Evolutionary conservation across 2,329 filamentous ascomycete species (phyloP), one percentile per base, ranked within the genome.

Genomic region (Aulographum hederae): DNA sequence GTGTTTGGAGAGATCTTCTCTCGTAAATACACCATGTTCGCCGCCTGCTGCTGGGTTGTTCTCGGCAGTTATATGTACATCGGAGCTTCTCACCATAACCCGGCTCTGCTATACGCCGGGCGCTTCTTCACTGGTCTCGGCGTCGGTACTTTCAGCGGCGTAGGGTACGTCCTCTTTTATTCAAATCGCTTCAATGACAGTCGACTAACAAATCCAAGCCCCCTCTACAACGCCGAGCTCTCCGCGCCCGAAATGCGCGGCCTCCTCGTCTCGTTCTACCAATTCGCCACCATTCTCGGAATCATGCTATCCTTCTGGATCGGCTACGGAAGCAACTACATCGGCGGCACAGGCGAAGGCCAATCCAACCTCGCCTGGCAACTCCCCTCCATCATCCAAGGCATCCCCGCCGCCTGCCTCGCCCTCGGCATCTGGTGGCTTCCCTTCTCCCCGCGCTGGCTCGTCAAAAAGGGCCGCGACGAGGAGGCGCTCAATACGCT

Each of bases 21-120:
- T 0, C 47, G 61, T 26, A 66, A 65, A 40, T 60, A 63, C 38
- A 64, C 62, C 35, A 66, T 66, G 56, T 61, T 65, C 37, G 50
- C 46, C 6, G 61, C 58, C 2, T 62, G 57, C 36, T 47, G 47
- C 27, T 63, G 60, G 59, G 59, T 47, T 31, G 36, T 44, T 31
- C 37, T 45, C 32, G 41, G 47, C 25, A 43, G 39, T 27, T 64
- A 61, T 30, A 44, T 65, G 3, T 60, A 63, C 35, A 50, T 10
- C 59, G 60, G 3, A 60, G 60, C 3, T 43, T 45, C 12, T 39
- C 52, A 36, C 41, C 52, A 32, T 50, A 57, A 29, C 49, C 28
- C 58, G 0, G 43, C 49, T 1, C 43, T 60, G 32, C 47, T 65
- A 0, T 65, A 63, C 33, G 60, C 60, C 4, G 61, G 61, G 0